A percentile compares a stretch with the other conserved stretches of the same genome.
Conservation (phyloP, 208 protist genomes). For the Porcisia hertigi region DNA sequence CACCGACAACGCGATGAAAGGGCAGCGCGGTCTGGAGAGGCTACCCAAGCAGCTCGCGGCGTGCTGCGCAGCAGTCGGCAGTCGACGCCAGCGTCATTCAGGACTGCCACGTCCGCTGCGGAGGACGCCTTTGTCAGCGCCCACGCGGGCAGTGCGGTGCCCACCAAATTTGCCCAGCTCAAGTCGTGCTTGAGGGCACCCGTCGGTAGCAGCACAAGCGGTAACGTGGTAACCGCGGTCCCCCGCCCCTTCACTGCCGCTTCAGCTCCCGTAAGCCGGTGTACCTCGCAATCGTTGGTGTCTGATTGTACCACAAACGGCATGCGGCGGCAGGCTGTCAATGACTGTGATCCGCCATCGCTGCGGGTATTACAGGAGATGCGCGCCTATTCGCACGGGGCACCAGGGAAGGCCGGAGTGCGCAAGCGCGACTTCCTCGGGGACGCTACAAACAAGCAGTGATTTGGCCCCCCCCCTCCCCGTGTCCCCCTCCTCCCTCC, state of each 20-base stretch:
- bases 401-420: slow-evolving; percentile 36
- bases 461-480: not conserved
- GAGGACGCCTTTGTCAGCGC: slow-evolving; percentile 53
- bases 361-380: slow-evolving; percentile 40
- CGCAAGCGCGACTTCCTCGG: slow-evolving; percentile 71
- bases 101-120: slow-evolving; percentile 7
- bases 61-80: not conserved
- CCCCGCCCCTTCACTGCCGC: slow-evolving; percentile 8
- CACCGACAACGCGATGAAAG: slow-evolving; percentile 46
- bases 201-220: slow-evolving; percentile 1
- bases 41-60: slow-evolving; percentile 5
- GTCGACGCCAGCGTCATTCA: not conserved
- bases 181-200: slow-evolving; percentile 57
- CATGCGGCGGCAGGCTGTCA: slow-evolving; percentile 4
- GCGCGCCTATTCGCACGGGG: slow-evolving; percentile 64
- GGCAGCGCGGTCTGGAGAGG: slow-evolving; percentile 42
- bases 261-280: slow-evolving; percentile 61
- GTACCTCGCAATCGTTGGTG: slow-evolving; percentile 53
- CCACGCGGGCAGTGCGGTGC: slow-evolving; percentile 37
- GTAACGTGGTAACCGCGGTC: not conserved
- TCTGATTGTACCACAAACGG: slow-evolving; percentile 12
- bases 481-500: no score
- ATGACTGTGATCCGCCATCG: slow-evolving; percentile 9
- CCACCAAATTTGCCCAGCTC: slow-evolving; percentile 36
- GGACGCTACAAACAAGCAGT: slow-evolving; percentile 59